Base-by-base conservation (phyloP, 352 stramenopile species). In the Chrysophaeum taylorii region DNA sequence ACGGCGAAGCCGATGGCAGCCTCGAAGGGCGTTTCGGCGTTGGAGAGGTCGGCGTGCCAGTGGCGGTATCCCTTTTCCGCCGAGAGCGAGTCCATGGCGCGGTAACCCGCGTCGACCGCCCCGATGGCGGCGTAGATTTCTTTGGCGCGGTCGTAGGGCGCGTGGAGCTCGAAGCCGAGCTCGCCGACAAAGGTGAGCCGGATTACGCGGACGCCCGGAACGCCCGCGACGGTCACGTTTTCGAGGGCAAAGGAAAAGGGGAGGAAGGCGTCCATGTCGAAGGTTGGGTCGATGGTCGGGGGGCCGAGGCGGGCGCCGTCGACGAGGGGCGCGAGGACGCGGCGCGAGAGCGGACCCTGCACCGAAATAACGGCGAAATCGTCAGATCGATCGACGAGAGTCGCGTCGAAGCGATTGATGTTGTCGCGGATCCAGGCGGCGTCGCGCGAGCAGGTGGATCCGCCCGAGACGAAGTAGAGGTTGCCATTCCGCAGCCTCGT, bases 61-160 rank as follows among this genome's bases (percentile, higher is more conserved):
- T 76, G 69, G 35, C 75, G 68, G 71, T 77, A 80, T 39, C 39
- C 63, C 73, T 80, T 80, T 54, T 80, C 75, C 9, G 73, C 70
- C 27, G 68, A 75, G 43, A 80, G 64, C 36, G 61, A 70, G 45
- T 80, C 75, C 70, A 80, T 80, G 42, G 67, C 69, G 29, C 64
- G 52, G 75, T 80, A 80, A 18, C 75, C 75, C 18, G 21, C 54
- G 54, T 64, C 78, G 79, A 12, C 64, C 66, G 76, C 70, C 16
- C 79, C 35, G 33, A 89, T 82, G 2, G 52, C 38, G 67, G 84
- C 73, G 70, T 88, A 87, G 0, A 89, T 80, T 29, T 80, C 68
- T 37, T 45, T 37, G 23, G 80, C 81, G 35, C 76, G 73, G 29
- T 84, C 78, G 12, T 68, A 70, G 29, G 35, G 35, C 23, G 72